phyloP scores from a whole-genome alignment of 2,329 filamentous ascomycete genomes.

The Gnomoniopsis sp. region DNA sequence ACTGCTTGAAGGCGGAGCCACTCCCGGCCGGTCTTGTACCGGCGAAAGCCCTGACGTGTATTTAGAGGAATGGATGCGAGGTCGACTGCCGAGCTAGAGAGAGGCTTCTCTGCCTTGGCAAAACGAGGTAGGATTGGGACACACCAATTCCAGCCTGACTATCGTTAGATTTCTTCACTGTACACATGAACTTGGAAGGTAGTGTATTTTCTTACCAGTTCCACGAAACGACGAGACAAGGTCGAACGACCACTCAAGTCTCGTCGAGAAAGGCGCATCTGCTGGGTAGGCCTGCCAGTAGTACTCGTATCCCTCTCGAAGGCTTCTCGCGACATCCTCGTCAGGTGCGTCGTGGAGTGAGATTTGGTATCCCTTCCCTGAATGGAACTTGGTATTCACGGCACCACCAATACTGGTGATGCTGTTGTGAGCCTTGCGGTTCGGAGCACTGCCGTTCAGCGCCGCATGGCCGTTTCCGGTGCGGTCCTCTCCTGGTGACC shows the following conservation, averaged over 20 bases:
- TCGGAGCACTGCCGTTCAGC: not conserved
- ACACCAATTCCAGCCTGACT: constrained; percentile 55
- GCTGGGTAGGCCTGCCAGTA: constrained; percentile 60
- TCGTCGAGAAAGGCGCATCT: constrained; percentile 41
- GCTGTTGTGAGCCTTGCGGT: not conserved
- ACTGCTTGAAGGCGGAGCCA: constrained; percentile 45
- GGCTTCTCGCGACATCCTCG: constrained; percentile 24
- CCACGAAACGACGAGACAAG: constrained; percentile 53
- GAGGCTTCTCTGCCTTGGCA: constrained; percentile 38
- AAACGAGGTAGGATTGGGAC: constrained; percentile 45
- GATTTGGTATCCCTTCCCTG: not conserved
- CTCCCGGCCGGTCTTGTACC: constrained; percentile 36
- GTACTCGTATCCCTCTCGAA: constrained; percentile 41
- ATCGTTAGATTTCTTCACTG: not conserved
- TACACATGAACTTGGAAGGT: not conserved
- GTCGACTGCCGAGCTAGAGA: constrained; percentile 34
- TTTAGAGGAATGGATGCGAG: constrained; percentile 38
- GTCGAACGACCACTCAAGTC: constrained; percentile 55
- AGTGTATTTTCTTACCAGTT: constrained; percentile 38
- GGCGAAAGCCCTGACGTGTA: constrained; percentile 44
- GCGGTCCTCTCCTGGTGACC: not conserved
- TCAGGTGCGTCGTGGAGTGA: constrained; percentile 17
- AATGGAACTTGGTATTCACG: not conserved
- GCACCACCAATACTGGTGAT: not conserved
- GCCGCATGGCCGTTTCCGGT: not conserved